These are phyloP conservation scores for Angophora floribunda DNA, from an alignment of 345 rosid genomes.

Conservation along the genomic window DNA sequence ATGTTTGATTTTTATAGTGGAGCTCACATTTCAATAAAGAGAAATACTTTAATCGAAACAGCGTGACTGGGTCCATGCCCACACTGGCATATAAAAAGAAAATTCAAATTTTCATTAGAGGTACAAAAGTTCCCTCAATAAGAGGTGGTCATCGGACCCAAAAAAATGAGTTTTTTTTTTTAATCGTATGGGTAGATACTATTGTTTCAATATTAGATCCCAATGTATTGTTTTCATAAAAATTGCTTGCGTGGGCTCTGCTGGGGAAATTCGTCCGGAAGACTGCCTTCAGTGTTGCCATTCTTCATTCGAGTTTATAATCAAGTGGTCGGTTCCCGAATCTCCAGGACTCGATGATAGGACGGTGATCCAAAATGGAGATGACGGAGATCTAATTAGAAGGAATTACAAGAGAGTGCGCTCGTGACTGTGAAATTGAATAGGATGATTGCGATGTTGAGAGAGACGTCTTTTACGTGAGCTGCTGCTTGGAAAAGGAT, in stretches of 20 bases:
- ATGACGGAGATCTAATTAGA: not conserved
- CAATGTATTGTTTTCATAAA: not conserved
- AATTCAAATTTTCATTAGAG: not conserved
- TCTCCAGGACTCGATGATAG: not conserved
- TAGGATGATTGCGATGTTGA: no score
- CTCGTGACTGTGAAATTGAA: no score
- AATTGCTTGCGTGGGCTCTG: slow-evolving; percentile 37
- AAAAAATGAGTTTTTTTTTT: no score
- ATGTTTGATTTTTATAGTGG: no score
- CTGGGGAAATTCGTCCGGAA: slow-evolving; percentile 39
- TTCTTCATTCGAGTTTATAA: slow-evolving; percentile 34
- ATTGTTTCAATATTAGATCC: not conserved
- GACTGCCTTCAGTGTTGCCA: slow-evolving; percentile 49
- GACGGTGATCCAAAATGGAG: not conserved
- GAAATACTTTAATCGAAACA: no score
- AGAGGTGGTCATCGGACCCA: not conserved
- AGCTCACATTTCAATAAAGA: no score
- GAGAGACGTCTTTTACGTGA: no score
- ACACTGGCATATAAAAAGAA: no score
- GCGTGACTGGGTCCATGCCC: no score
- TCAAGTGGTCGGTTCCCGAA: not conserved
- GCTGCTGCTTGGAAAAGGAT: no score
- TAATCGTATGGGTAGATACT: no score
- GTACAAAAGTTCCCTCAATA: not conserved
- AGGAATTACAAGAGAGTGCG: no score